Evolutionary conservation across 768 basidiomycete genomes (phyloP), one percentile per base, ranked within the genome.

Genomic region (Mycena chlorophos): DNA sequence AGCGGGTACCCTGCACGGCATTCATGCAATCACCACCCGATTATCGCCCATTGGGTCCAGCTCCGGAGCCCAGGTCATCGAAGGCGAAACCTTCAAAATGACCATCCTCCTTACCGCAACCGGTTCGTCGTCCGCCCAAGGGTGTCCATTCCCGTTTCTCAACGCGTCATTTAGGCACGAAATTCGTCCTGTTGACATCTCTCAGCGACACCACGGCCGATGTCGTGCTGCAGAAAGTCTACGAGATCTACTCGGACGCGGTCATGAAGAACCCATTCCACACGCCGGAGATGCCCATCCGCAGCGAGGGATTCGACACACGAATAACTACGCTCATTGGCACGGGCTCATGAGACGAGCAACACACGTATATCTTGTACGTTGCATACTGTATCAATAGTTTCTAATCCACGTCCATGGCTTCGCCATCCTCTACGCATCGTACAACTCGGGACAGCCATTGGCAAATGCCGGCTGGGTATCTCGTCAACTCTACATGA

Each of bases 191-290:
- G 4, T 73, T 97, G 40, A 94, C 93, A 17, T 94, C 94, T 1
- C 72, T 91, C 34, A 77, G 83, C 2, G 91, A 93, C 63, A 74
- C 83, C 6, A 81, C 81, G 1, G 84, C 89, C 29, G 92, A 82
- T 49, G 65, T 81, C 3, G 76, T 88, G 20, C 75, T 99, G 37
- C 87, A 88, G 65, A 91, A 86, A 69, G 86, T 94, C 45, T 98
- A 98, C 71, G 94, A 98, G 69, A 84, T 83, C 19, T 99, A 98
- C 69, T 82, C 95, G 0, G 97, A 98, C 67, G 86, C 90, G 1
- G 94, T 94, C 52, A 96, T 98, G 92, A 98, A 98, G 78, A 98
- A 98, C 67, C 97, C 97, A 1, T 99, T 99, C 72, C 94, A 98
- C 71, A 96, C 94, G 4, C 91, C 90, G n/a, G 97, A 98, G 70